Base-by-base conservation (phyloP, 108 stramenopile genomes). In the Stephanodiscus minutulus region DNA sequence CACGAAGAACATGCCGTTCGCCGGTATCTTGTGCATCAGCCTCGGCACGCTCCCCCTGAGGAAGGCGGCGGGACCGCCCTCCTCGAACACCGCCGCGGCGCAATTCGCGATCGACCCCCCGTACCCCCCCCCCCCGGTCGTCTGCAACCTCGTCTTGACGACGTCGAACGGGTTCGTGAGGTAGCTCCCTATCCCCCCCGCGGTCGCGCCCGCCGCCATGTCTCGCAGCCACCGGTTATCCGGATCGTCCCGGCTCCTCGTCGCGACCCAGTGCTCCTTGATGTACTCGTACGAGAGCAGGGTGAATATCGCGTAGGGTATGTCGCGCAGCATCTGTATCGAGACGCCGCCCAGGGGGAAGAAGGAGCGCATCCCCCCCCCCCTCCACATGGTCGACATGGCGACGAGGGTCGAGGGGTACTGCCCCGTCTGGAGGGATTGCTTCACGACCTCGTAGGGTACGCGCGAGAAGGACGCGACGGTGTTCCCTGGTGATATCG, bases 391-490 rank as follows among this genome's bases (percentile, higher is more conserved):
- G 49, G 72, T 63, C 9, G 63, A 61, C 17, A 96, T 47, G 17
- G 95, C 94, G 28, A 88, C 68, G 43, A 70, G 63, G 8, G 92
- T 89, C 36, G 81, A 82, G 29, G 79, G 67, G 79, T 97, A 96
- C 25, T 76, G 79, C 33, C 91, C 91, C 0, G 95, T 94, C 79
- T 98, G 97, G 22, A 98, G 82, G 49, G 92, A 84, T 74, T 97
- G 96, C 73, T 98, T 98, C 12, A 97, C 87, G 9, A 97, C 96
- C 72, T 98, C 97, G 75, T 97, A 97, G 12, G 97, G 97, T n/a
- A 97, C 96, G 21, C 97, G 78, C 1, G 95, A 95, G 64, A 93
- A 88, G 24, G 84, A 84, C 11, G 97, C 97, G 54, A 96, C 83
- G 9, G 94, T 86, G 66, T 98, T 98, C 13, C 85, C 85, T 61